Percentiles rank a stretch among this genome's conserved stretches.
Conservation (phyloP, 768 basidiomycete species). For the Termitomyces sp. region DNA sequence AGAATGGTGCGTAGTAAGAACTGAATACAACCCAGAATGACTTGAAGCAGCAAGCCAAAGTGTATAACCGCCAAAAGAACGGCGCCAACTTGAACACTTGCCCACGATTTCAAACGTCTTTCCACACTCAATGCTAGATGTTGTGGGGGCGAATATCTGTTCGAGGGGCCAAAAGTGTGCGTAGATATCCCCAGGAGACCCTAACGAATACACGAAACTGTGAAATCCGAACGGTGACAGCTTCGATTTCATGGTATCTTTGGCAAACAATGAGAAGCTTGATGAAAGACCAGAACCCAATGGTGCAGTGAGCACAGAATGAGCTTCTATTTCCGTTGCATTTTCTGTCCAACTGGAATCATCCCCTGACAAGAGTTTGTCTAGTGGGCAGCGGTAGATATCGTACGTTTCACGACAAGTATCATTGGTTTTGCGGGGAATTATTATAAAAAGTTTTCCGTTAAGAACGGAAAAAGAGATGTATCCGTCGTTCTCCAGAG, state of each 20-base stretch:
- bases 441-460: not conserved
- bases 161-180: not conserved
- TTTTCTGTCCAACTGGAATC: not conserved
- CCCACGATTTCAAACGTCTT: not conserved
- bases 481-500: not conserved
- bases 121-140: not conserved
- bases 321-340: not conserved
- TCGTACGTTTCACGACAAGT: not conserved
- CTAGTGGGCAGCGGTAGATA: not conserved
- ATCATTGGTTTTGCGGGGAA: not conserved
- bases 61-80: not conserved
- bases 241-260: not conserved
- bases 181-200: not conserved
- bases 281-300: not conserved
- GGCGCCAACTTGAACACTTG: not conserved
- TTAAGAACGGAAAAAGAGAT: not conserved
- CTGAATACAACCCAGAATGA: constrained; percentile 6
- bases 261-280: no score
- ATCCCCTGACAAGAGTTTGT: not conserved
- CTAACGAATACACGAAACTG: not conserved
- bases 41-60: constrained; percentile 1
- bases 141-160: not conserved
- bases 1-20: not conserved
- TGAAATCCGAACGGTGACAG: not conserved
- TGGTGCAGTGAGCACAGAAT: not conserved